phyloP scores from a whole-genome alignment of 129 eudicot species.

The Tanacetum coccineum region DNA sequence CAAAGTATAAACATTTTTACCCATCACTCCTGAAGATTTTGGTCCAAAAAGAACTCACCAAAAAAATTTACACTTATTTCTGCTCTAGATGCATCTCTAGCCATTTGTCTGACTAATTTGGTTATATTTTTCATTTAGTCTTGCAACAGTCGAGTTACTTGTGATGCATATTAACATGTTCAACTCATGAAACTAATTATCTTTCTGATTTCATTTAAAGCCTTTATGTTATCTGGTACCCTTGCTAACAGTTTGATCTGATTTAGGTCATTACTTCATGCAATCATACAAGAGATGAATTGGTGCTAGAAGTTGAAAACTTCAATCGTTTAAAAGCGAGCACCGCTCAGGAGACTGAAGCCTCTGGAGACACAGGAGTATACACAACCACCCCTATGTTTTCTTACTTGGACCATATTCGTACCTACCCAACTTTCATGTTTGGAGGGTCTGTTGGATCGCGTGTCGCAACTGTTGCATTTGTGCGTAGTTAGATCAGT shows the following conservation, averaged over 20 bases:
- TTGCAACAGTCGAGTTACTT: no score
- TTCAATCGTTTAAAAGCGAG: slow-evolving; percentile 55
- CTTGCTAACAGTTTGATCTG: neutral
- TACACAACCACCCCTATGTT: slow-evolving; percentile 36
- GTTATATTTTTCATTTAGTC: no score
- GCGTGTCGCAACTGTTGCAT: slow-evolving; percentile 94
- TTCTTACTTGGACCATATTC: slow-evolving; percentile 79
- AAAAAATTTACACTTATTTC: no score
- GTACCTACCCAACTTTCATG: slow-evolving; percentile 89
- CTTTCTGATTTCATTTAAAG: no score
- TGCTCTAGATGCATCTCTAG: no score
- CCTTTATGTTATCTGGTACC: no score
- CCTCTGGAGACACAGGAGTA: slow-evolving; percentile 38
- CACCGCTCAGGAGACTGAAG: slow-evolving; percentile 3
- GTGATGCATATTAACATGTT: no score
- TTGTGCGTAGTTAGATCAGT: slow-evolving; percentile 56
- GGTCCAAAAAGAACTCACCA: no score
- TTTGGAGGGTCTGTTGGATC: slow-evolving; percentile 97
- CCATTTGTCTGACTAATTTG: no score
- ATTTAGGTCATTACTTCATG: slow-evolving; percentile 89
- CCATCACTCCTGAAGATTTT: no score
- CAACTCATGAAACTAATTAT: no score
- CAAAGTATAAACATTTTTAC: no score
- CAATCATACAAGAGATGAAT: slow-evolving; percentile 82
- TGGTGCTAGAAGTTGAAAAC: slow-evolving; percentile 78